Base-by-base conservation (phyloP, 805 yeast genomes). In the Pichia membranifaciens region DNA sequence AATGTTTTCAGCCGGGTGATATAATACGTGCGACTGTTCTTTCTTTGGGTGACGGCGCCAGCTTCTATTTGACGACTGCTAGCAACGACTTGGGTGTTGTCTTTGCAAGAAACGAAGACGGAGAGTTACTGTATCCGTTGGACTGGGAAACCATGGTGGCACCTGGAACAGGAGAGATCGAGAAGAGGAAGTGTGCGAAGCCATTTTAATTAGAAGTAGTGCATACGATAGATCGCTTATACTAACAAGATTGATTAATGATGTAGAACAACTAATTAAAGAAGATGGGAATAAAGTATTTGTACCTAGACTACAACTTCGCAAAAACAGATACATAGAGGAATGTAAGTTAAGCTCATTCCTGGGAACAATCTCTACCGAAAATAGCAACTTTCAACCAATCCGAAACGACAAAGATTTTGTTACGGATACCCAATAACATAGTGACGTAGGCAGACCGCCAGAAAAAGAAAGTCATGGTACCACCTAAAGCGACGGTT, bases 131-230 rank as follows among this genome's bases (percentile, higher is more conserved):
- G 87, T 84, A 82, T 56, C 95, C 99, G 2, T 67, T 88, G 38
- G 98, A 93, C 66, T 93, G 98, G 97, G 90, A 88, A 66, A 85
- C 88, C 12, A 93, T 95, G 98, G 74, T 84, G 29, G 80, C 86
- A 52, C 82, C 88, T 2, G 69, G 66, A 22, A 79, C 90, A 2
- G 96, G 96, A 1, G 76, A 74, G 9, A 65, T 79, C 12, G 97
- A 89, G 58, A 71, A 72, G 55, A 75, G 99, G 50, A 93, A 93
- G 65, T 87, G 96, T 67, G 99, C 99, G 3, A 89, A 87, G 62
- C 96, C 96, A 12, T 85, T 80, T 56, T 72, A 41, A 28, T 16
- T 18, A 16, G 12, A 16, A 10, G 28, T 12, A n/a, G n/a, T n/a
- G n/a, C n/a, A n/a, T n/a, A n/a, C n/a, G n/a, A n/a, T n/a, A n/a